Percentiles rank a stretch among this genome's conserved stretches.
phyloP scores from a whole-genome alignment of 805 yeast species.

The Yarrowia divulgata region DNA sequence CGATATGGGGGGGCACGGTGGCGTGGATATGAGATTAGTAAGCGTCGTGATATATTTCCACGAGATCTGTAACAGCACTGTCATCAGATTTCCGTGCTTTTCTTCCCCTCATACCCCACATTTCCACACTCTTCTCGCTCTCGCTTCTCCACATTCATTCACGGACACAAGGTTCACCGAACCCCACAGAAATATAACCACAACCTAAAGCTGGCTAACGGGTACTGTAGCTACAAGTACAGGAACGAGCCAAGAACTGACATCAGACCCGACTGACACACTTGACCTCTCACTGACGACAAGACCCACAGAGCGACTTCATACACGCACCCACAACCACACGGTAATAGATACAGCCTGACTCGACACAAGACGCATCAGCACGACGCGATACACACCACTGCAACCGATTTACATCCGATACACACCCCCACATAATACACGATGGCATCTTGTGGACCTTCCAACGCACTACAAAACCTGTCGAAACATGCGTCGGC shows the following conservation, averaged over 20 bases:
- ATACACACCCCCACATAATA: background rate
- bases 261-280: background rate
- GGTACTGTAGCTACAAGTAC: no score
- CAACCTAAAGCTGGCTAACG: constrained; percentile 2
- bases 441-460: constrained; percentile 45
- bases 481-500: constrained; percentile 46
- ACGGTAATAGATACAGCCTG: background rate
- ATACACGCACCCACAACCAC: background rate
- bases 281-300: background rate
- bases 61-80: background rate
- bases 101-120: background rate
- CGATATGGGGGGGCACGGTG: background rate
- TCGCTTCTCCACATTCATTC: constrained; percentile 18
- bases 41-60: background rate
- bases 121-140: background rate
- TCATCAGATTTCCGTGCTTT: background rate
- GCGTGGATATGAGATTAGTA: background rate
- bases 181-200: constrained; percentile 33
- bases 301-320: no score
- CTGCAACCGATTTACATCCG: no score
- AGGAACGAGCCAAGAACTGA: background rate
- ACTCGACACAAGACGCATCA: background rate
- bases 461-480: constrained; percentile 47
- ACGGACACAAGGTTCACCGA: constrained; percentile 34
- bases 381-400: background rate